Conservation (phyloP, 2,329 filamentous ascomycete species). For the Penicillium aurantiogriseum region DNA sequence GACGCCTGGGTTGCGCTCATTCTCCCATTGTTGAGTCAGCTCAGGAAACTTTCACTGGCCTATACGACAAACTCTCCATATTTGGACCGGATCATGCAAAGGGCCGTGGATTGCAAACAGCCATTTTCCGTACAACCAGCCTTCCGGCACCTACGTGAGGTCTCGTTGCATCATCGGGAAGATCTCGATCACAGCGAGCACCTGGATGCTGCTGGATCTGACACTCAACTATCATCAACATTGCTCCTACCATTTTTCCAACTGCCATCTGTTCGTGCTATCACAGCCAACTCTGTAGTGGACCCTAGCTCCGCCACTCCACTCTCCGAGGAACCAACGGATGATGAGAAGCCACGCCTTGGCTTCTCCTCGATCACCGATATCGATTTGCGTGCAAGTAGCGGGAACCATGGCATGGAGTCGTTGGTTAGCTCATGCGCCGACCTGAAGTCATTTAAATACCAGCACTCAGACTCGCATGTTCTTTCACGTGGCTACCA, state of each 20-base stretch:
- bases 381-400: conserved; percentile 29
- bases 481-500: conserved; percentile 27
- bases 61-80: conserved; percentile 23
- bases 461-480: conserved; percentile 34
- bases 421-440: conserved; percentile 23
- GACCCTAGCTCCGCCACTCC: conserved; percentile 16
- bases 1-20: conserved; percentile 32
- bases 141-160: conserved; percentile 21
- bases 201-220: conserved; percentile 8
- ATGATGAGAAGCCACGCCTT: neutral
- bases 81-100: conserved; percentile 23
- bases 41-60: conserved; percentile 21
- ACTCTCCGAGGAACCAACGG: neutral
- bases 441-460: conserved; percentile 29
- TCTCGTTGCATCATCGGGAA: conserved; percentile 24
- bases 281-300: conserved; percentile 28
- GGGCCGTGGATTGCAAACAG: conserved; percentile 19
- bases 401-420: conserved; percentile 27
- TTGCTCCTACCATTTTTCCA: conserved; percentile 29
- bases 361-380: conserved; percentile 23
- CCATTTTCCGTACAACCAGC: conserved; percentile 17
- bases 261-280: conserved; percentile 23
- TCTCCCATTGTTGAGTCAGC: conserved; percentile 26
- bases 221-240: conserved; percentile 2
- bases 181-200: conserved; percentile 15